Conservation (phyloP, 106 monocot genomes). For the Phalaenopsis aphrodite region DNA sequence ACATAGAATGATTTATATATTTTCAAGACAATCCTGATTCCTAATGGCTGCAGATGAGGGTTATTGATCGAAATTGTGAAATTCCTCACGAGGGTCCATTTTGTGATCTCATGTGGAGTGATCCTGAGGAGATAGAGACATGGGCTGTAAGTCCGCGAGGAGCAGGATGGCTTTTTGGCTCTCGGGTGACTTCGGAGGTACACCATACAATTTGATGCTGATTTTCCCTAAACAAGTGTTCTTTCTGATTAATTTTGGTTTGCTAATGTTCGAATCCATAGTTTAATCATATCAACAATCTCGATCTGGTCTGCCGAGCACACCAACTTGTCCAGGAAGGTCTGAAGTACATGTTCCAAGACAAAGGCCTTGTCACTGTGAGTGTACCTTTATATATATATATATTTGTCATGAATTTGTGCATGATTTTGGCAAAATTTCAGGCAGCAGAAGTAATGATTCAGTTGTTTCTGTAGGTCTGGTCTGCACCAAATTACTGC, state of each 20-base stretch:
- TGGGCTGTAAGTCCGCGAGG: slow-evolving; percentile 98
- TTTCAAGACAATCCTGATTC: neutral
- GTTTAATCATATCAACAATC: slow-evolving; percentile 96
- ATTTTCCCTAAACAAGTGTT: neutral
- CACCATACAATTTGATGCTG: neutral
- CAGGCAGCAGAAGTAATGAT: neutral
- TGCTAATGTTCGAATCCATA: slow-evolving; percentile 16
- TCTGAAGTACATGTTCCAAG: slow-evolving; percentile 99
- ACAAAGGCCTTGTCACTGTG: slow-evolving; percentile 96
- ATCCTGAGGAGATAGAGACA: slow-evolving; percentile 96
- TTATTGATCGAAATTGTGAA: slow-evolving; percentile 92
- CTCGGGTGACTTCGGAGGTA: slow-evolving; percentile 92
- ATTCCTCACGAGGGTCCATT: slow-evolving; percentile 99
- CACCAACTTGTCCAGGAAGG: slow-evolving; percentile 99
- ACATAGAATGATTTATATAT: neutral
- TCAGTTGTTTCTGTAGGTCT: slow-evolving; percentile 37
- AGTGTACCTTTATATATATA: slow-evolving; percentile 20
- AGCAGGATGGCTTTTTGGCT: slow-evolving; percentile 99
- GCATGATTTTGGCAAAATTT: neutral
- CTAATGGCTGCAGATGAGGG: slow-evolving; percentile 54
- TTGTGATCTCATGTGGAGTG: slow-evolving; percentile 99
- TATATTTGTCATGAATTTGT: neutral
- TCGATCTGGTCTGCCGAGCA: slow-evolving; percentile 92
- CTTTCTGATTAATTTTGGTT: neutral
- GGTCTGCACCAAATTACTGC: slow-evolving; percentile 99